Conservation (phyloP, 495 filamentous ascomycete species). For the Lophiotrema nucula region DNA sequence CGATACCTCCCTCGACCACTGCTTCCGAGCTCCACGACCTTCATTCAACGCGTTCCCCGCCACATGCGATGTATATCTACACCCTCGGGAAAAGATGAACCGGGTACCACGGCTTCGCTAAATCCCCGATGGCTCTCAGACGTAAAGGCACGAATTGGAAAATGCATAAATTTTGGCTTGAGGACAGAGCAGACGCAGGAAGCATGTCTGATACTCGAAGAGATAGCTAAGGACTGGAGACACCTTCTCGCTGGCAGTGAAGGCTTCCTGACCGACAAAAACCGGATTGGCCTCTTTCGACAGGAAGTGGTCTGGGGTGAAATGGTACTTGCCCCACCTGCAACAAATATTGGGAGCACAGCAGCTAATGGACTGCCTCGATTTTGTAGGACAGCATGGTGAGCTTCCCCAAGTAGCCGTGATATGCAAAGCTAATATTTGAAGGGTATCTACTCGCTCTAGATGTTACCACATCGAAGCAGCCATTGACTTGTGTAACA, state of each 20-base stretch:
- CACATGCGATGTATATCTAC: constrained; percentile 14
- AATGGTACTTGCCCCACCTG: constrained; percentile 57
- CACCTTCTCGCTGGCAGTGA: constrained; percentile 73
- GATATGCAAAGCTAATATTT: constrained; percentile 20
- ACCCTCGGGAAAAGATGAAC: not conserved
- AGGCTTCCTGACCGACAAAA: constrained; percentile 71
- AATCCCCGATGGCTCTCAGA: constrained; percentile 71
- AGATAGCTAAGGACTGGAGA: constrained; percentile 72
- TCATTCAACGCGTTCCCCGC: not conserved
- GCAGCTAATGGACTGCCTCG: constrained; percentile 14
- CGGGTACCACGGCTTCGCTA: constrained; percentile 26
- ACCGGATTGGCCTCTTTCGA: constrained; percentile 64
- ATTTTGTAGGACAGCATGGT: constrained; percentile 57
- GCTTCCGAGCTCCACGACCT: not conserved
- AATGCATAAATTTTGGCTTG: constrained; percentile 80
- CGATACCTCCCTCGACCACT: not conserved
- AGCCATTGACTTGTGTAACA: constrained; percentile 34
- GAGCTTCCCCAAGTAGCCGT: constrained; percentile 30
- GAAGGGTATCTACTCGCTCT: constrained; percentile 26
- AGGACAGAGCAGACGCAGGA: constrained; percentile 57
- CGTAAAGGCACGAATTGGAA: constrained; percentile 70
- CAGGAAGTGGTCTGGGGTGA: constrained; percentile 86
- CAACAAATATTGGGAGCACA: constrained; percentile 14
- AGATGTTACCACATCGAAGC: not conserved
- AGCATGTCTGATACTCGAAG: constrained; percentile 60